Evolutionary conservation across 2,329 filamentous ascomycete species (phyloP).

Genomic region (Pezicula radicicola): DNA sequence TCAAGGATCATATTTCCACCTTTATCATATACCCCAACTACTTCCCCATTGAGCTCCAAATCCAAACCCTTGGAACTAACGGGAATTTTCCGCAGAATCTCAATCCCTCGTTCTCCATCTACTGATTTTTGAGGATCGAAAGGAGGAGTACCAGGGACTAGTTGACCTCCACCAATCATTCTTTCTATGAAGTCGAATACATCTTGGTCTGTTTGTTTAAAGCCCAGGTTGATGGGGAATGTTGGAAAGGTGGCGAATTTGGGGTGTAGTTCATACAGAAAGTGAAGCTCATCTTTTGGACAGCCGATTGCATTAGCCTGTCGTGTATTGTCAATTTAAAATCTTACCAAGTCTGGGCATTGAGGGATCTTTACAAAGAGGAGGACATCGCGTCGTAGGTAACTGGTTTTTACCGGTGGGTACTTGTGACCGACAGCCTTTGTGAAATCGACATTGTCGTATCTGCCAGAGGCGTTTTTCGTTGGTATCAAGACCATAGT

Average conservation of each 20-base stretch:
- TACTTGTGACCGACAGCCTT: conserved; percentile 36
- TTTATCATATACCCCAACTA: conserved; percentile 44
- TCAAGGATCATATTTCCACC: conserved; percentile 41
- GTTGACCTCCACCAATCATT: conserved; percentile 21
- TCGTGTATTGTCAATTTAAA: too few relatives aligned
- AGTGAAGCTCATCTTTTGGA: conserved; percentile 37
- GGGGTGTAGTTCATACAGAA: conserved; percentile 41
- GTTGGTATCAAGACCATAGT: conserved; percentile 20
- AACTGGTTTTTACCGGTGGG: conserved; percentile 35
- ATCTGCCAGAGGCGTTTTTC: conserved; percentile 35
- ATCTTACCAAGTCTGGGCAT: too few relatives aligned
- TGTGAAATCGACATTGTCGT: conserved; percentile 38
- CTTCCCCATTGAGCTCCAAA: conserved; percentile 35
- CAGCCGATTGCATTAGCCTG: conserved; percentile 37
- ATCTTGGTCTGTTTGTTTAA: conserved; percentile 43
- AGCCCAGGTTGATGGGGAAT: conserved; percentile 41
- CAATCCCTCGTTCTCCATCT: conserved; percentile 38
- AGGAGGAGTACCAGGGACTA: conserved; percentile 35
- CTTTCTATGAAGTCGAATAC: conserved; percentile 39
- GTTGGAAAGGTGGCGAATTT: conserved; percentile 43
- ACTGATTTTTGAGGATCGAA: conserved; percentile 39
- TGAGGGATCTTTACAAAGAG: conserved; percentile 29
- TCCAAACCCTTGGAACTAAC: conserved; percentile 32
- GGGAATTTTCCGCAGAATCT: conserved; percentile 35
- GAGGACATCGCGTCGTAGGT: conserved; percentile 40